phyloP scores from a whole-genome alignment of 2,329 filamentous ascomycete species.

The Stachybotrys chartarum region DNA sequence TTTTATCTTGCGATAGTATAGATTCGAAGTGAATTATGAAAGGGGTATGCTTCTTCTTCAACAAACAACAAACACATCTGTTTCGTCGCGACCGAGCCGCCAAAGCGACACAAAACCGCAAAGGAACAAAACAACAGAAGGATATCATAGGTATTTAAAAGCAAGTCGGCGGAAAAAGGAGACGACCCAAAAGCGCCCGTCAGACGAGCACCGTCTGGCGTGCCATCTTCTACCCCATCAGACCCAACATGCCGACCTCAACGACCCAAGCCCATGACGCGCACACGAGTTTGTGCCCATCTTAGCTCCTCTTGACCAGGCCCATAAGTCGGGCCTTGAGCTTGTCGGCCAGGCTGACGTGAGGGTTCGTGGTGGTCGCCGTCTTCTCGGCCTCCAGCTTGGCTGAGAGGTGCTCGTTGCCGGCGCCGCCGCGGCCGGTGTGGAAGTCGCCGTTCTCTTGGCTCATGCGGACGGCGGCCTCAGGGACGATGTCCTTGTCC shows the following conservation, averaged over 20 bases:
- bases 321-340: slow-evolving; percentile 49
- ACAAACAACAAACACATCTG: not conserved
- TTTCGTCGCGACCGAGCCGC: not conserved
- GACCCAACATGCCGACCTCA: not conserved
- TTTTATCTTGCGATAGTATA: not conserved
- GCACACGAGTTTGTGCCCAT: not conserved
- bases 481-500: slow-evolving; percentile 47
- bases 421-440: slow-evolving; percentile 53
- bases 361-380: slow-evolving; percentile 15
- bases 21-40: not conserved
- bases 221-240: not conserved
- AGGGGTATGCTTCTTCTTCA: not conserved
- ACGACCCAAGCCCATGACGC: not conserved
- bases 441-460: slow-evolving; percentile 44
- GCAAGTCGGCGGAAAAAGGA: not conserved
- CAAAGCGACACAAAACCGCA: not conserved
- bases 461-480: slow-evolving; percentile 41
- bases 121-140: not conserved
- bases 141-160: not conserved
- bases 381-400: slow-evolving; percentile 22
- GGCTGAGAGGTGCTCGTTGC: slow-evolving; percentile 41
- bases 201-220: not conserved
- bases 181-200: not conserved
- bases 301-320: slow-evolving; percentile 34
- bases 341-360: slow-evolving; percentile 45